Evolutionary conservation across 1,284 basidiomycete species (phyloP), one percentile per base, ranked within the genome.

Genomic region (Erythrobasidium hasegawianum): DNA sequence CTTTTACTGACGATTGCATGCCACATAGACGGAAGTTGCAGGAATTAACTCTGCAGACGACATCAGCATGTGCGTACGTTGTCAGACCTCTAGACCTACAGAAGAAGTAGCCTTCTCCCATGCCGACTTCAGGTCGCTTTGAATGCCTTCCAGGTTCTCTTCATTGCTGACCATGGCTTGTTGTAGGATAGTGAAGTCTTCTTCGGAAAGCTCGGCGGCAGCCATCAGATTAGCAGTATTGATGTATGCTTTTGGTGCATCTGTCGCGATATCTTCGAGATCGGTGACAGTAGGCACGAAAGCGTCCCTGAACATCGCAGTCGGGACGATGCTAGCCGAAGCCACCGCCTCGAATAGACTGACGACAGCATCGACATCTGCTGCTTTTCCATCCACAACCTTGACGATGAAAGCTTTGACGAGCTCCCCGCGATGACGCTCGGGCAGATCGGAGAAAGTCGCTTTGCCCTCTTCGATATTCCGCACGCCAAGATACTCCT

Each of bases 381-480:
- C 83, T 76, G 87, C 84, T 80, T 94, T 96, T 72, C 86, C 84
- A 77, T 92, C 87, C 68, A 93, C 79, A 0, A 87, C 88, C 22
- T 76, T 80, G n/a, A 80, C 81, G 64, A 87, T 83, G 41, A 95
- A 80, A 77, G 85, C 86, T 73, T 89, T 85, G 70, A 94, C 83
- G 40, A 95, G 84, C 13, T 77, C 78, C 70, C 81, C 79, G 49
- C 86, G 86, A 74, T 87, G 83, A 64, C 83, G 81, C 20, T 80
- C 74, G 10, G 89, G 85, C 20, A 94, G 82, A 41, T 81, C 82
- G 59, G 83, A 82, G 78, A 95, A 88, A 78, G 91, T 90, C 60
- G 85, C 84, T 69, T 93, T 87, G 24, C 89, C 94, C 76, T 97
- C 93, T 50, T 86, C 84, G 66, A 97, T 77, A 74, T 87, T 87